These are phyloP conservation scores for Ramularia endophylla DNA, from an alignment of 2,329 filamentous ascomycete species.

Conservation along the genomic window DNA sequence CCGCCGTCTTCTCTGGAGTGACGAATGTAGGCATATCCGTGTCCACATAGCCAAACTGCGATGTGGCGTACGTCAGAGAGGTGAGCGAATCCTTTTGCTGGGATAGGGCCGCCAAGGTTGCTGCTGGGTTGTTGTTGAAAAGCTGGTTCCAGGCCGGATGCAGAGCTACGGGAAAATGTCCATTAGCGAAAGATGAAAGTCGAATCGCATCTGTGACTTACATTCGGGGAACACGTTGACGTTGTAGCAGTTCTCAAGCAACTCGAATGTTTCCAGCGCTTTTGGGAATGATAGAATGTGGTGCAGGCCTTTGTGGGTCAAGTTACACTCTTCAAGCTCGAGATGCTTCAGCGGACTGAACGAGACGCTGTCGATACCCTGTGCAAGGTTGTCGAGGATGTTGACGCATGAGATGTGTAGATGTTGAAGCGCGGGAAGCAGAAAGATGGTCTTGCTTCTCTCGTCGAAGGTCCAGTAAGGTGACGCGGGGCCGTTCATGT, in stretches of 20 bases:
- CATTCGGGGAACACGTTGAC: neutral
- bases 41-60: constrained; percentile 4
- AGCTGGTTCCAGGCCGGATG: constrained; percentile 15
- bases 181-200: neutral
- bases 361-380: neutral
- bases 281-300: constrained; percentile 16
- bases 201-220: too few relatives aligned
- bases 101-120: constrained; percentile 11
- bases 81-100: constrained; percentile 18
- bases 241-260: constrained; percentile 1
- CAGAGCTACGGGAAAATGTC: constrained; percentile 12
- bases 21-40: constrained; percentile 4
- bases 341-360: constrained; percentile 16
- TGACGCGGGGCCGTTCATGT: constrained; percentile 18
- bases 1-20: constrained; percentile 1
- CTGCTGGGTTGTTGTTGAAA: constrained; percentile 12
- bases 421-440: constrained; percentile 11
- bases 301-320: constrained; percentile 17
- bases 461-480: constrained; percentile 19
- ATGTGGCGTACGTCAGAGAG: constrained; percentile 15
- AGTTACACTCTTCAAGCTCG: constrained; percentile 18
- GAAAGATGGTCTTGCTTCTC: constrained; percentile 12
- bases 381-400: constrained; percentile 8
- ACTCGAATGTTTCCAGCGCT: constrained; percentile 13
- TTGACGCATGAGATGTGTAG: constrained; percentile 23